These are phyloP conservation scores for Geranomyces michiganensis DNA, from an alignment of 192 early-diverging fungal species.

Conservation along the genomic window DNA sequence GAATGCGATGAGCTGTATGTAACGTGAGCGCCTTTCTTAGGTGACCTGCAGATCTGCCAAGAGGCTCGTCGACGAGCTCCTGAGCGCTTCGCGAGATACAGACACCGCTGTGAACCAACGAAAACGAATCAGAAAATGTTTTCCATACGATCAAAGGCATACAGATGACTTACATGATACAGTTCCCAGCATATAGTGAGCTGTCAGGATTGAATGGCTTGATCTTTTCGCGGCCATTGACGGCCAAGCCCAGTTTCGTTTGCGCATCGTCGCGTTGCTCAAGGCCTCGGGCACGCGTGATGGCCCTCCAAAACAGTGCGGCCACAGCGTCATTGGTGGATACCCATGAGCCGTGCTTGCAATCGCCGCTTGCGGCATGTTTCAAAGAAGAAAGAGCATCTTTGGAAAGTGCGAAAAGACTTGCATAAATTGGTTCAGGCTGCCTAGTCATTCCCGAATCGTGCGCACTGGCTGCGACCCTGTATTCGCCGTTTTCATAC, in stretches of 20 bases:
- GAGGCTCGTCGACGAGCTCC: too few species aligned
- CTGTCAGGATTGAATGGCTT: neutral
- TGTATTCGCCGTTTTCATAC: neutral
- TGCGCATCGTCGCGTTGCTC: neutral
- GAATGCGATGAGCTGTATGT: too few species aligned
- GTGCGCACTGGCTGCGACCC: neutral
- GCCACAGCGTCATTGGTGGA: conserved; percentile 13
- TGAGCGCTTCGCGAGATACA: too few species aligned
- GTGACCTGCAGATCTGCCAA: too few species aligned
- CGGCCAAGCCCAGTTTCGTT: neutral
- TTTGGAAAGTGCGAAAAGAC: neutral
- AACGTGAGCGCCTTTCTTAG: too few species aligned
- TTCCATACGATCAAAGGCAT: too few species aligned
- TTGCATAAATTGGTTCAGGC: conserved; percentile 6
- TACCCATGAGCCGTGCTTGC: neutral
- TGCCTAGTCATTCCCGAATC: conserved; percentile 5
- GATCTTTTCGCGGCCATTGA: neutral
- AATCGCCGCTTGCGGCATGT: neutral
- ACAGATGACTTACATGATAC: too few species aligned
- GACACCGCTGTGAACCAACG: too few species aligned
- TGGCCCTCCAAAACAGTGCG: conserved; percentile 4
- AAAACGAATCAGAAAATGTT: too few species aligned
- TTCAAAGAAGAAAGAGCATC: conserved; percentile 4
- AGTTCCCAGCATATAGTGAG: neutral
- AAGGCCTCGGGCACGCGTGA: neutral